phyloP scores from a whole-genome alignment of 2,329 filamentous ascomycete genomes.

The Stagonosporopsis vannaccii region DNA sequence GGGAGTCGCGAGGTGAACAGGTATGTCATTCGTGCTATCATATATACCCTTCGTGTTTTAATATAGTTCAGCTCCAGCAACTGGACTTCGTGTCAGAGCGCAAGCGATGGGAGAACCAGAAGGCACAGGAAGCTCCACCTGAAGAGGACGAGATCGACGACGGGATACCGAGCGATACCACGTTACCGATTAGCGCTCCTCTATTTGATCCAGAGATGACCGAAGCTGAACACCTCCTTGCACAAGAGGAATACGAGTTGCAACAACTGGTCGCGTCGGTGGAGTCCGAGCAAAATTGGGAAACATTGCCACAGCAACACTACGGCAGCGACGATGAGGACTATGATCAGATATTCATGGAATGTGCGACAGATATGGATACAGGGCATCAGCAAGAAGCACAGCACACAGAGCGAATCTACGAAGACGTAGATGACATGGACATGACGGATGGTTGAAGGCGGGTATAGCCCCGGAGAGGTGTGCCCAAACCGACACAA shows the following conservation, averaged over 20 bases:
- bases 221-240: conserved; percentile 50
- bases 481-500: neutral
- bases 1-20: conserved; percentile 56
- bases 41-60: conserved; percentile 4
- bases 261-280: conserved; percentile 55
- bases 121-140: conserved; percentile 51
- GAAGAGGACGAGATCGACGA: conserved; percentile 37
- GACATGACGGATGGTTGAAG: conserved; percentile 38
- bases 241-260: conserved; percentile 55
- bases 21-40: conserved; percentile 32
- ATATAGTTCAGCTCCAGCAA: conserved; percentile 53
- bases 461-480: neutral
- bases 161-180: conserved; percentile 26
- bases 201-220: conserved; percentile 36
- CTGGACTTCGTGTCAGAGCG: conserved; percentile 55
- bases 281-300: conserved; percentile 39
- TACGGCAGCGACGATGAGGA: conserved; percentile 66
- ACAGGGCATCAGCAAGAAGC: conserved; percentile 49
- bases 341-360: conserved; percentile 70
- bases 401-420: conserved; percentile 5
- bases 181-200: conserved; percentile 10
- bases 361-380: conserved; percentile 59
- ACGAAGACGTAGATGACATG: conserved; percentile 43
- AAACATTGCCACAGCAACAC: conserved; percentile 39
- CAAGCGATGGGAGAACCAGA: conserved; percentile 55